Evolutionary conservation across 176 grass and related monocot species (phyloP), one percentile per base, ranked within the genome.

Genomic region (Aegilops tauschii): DNA sequence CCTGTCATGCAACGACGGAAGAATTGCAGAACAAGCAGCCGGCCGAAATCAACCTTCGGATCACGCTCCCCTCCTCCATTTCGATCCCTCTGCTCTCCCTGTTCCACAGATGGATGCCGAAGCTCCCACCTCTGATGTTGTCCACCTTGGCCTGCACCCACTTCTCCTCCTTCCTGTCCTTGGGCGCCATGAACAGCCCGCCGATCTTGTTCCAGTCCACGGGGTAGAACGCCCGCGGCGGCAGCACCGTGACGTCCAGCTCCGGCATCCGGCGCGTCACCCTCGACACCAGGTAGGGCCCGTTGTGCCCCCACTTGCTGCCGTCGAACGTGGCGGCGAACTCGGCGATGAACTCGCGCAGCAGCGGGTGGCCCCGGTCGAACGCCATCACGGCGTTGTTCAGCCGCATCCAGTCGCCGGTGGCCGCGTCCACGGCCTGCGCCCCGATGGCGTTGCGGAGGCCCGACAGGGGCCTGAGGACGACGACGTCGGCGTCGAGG

Each of bases 311-410:
- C 96, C 96, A 98, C 70, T 88, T 96, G 82, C 54, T 95, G 13
- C 96, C 93, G 44, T 98, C 84, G 74, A 98, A 98, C 34, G 85
- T 94, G 34, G 63, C 68, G 4, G 92, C 86, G 80, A 98, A 98
- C 85, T 98, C 96, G 23, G 85, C 80, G 12, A 98, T 94, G 78
- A 96, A 98, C 79, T 96, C 78, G 10, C 80, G 70, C 65, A 98
- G 68, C 39, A 93, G 84, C 29, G 92, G 93, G 86, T 98, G 96
- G 39, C 66, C 90, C 64, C n/a, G 35, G 75, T 95, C 86, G 82
- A 98, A 98, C 35, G 86, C 90, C 93, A 98, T 91, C 27, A 98
- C 92, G 18, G 92, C 92, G 81, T 95, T 98, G 88, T 98, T 98
- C 69, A 98, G 89, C 8, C 93, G 90, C 49, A 50, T 92, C 96